phyloP scores from a whole-genome alignment of 805 yeast species.

The Cephaloascus albidus region DNA sequence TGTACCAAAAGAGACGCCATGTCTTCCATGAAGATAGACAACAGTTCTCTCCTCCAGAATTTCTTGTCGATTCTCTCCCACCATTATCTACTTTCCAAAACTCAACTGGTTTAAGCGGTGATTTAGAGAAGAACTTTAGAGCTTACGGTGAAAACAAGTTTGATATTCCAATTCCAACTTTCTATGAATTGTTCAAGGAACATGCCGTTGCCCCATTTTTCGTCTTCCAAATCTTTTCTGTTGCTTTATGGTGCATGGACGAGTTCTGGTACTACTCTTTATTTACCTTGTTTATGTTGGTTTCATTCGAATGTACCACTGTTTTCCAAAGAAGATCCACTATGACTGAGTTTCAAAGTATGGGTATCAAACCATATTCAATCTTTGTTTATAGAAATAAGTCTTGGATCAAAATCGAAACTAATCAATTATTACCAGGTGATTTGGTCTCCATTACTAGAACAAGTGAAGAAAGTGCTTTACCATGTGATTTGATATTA shows the following conservation, averaged over 20 bases:
- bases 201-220: constrained; percentile 98
- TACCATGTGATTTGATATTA: constrained; percentile 88
- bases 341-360: constrained; percentile 89
- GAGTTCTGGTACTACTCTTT: constrained; percentile 95
- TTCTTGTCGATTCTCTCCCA: constrained; percentile 55
- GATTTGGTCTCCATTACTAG: constrained; percentile 83
- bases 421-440: constrained; percentile 80
- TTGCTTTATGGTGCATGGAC: constrained; percentile 92
- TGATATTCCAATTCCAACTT: constrained; percentile 93
- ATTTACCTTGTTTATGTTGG: constrained; percentile 85
- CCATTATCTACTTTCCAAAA: constrained; percentile 46
- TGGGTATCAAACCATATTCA: constrained; percentile 91
- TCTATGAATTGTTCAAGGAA: constrained; percentile 83
- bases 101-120: constrained; percentile 46
- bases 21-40: constrained; percentile 46
- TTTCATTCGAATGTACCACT: constrained; percentile 87
- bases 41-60: constrained; percentile 74
- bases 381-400: constrained; percentile 63
- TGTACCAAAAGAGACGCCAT: constrained; percentile 89
- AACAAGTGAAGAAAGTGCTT: constrained; percentile 82
- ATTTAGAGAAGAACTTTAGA: constrained; percentile 37
- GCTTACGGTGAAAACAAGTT: constrained; percentile 79
- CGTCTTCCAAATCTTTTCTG: constrained; percentile 93
- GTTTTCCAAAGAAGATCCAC: constrained; percentile 94
- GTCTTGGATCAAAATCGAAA: constrained; percentile 60